Base-by-base conservation (phyloP, 352 stramenopile genomes). In the Phytophthora citrophthora region DNA sequence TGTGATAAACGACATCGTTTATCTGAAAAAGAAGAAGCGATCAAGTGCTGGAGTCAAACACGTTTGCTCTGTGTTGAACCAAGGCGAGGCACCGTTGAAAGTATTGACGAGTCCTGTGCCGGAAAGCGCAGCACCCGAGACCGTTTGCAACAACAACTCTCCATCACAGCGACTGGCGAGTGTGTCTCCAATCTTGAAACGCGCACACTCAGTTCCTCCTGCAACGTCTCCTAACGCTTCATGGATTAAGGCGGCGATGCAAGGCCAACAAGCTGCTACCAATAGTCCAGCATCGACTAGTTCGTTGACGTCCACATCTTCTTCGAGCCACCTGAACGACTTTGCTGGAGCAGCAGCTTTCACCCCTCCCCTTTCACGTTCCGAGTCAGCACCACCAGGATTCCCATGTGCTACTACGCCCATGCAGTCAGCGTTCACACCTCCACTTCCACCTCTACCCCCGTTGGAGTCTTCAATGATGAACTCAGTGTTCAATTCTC, bases 241-340 rank as follows among this genome's bases (percentile, higher is more conserved):
- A 24, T 66, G 58, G 58, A 66, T 66, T 34, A 66, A 54, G 26
- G 58, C 58, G 13, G 24, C 58, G 18, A 54, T 53, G 58, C 41
- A 54, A 12, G 39, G 31, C 8, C 49, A 65, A 26, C 39, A 46
- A n/a, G n/a, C 26, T 2, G 32, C 47, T 8, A 5, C 26, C 4
- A 7, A 29, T 7, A 50, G 38, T 39, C 18, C 24, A 16, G 20
- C 12, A 23, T 55, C 55, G 16, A 31, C 34, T n/a, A 61, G 32
- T 3, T 34, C 45, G 13, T n/a, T 4, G 7, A 32, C 55, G 31
- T 15, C 23, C 5, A 11, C 51, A 16, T 58, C 38, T 29, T 18
- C 31, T 0, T 23, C 31, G 0, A 61, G 49, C 24, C 40, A 18
- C 2, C 11, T 59, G 12, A 34, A 54, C 16, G 39, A 34, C 0